Percentiles rank a stretch among this genome's conserved stretches.
These are phyloP conservation scores for Fabrea salina DNA, from an alignment of 169 alveolate genomes.

Conservation along the genomic window DNA sequence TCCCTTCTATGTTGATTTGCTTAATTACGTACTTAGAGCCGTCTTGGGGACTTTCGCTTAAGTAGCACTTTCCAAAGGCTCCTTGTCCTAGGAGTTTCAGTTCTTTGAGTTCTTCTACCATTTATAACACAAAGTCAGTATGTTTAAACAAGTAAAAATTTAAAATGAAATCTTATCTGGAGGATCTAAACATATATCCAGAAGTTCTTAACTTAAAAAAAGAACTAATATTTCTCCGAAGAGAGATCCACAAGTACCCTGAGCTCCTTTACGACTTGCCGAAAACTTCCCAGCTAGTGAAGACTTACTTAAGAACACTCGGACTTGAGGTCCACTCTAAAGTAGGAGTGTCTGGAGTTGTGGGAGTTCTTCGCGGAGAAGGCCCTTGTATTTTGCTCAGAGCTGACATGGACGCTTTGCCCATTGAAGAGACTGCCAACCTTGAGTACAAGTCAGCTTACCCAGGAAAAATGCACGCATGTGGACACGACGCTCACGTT, in stretches of 20 bases:
- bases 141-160: too few relatives aligned
- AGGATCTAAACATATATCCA: not conserved
- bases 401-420: constrained; percentile 33
- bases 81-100: constrained; percentile 77
- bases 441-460: not conserved
- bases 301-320: not conserved
- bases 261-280: not conserved
- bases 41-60: constrained; percentile 53
- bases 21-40: constrained; percentile 63
- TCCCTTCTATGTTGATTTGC: constrained; percentile 53
- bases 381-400: constrained; percentile 23
- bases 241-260: not conserved
- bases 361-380: constrained; percentile 5
- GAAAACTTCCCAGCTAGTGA: not conserved
- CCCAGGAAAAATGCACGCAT: not conserved
- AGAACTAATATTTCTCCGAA: not conserved
- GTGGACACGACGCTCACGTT: constrained; percentile 24
- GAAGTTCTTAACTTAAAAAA: not conserved
- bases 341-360: not conserved
- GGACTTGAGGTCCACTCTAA: not conserved
- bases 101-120: constrained; percentile 48
- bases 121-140: too few relatives aligned
- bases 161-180: not conserved
- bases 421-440: not conserved
- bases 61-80: constrained; percentile 72